Evolutionary conservation across 2,329 filamentous ascomycete genomes (phyloP), one percentile per base, ranked within the genome.

Genomic region (Alternaria brassicae): DNA sequence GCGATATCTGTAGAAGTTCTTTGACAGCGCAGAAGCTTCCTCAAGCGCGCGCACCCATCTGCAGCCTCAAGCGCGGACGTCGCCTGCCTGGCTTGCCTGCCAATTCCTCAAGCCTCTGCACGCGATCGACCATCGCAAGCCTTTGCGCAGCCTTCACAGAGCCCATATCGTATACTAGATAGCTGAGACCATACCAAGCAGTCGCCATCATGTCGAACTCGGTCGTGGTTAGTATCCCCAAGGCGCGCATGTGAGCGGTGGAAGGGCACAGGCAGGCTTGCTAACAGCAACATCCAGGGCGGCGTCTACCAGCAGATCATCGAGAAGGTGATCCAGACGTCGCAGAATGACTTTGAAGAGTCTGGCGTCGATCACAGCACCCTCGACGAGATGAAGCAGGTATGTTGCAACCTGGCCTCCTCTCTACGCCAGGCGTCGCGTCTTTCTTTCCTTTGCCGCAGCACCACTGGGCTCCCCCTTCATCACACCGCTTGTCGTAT

Each of bases 301-400:
- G 81, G 82, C 68, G 89, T 98, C 74, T 99, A 97, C 80, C 84
- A 89, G 79, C 92, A 95, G 81, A 93, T 99, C 77, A 92, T 98
- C 79, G 90, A 94, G 71, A 90, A 91, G 72, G 81, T 83, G 61
- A 77, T 82, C 60, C 67, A 72, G 49, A 75, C 77, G 68, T 97
- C 94, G 74, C 87, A 91, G 74, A 91, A 94, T 74, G 95, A 98
- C 80, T 98, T 99, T 77, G 95, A 99, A 79, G 95, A 99, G 81
- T 92, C 90, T 70, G 95, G 95, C 72, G 90, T 98, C 66, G 92
- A 96, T 72, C 90, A 94, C 78, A 84, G 87, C 70, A 94, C 94
- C 51, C 82, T 99, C 72, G 88, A 94, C 68, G 92, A 97, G 78
- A 83, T 99, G 84, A 89, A 89, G 80, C 86, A 89, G 88, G 94